Conservation (phyloP, 306 rosid genomes). For the Prunus davidiana region DNA sequence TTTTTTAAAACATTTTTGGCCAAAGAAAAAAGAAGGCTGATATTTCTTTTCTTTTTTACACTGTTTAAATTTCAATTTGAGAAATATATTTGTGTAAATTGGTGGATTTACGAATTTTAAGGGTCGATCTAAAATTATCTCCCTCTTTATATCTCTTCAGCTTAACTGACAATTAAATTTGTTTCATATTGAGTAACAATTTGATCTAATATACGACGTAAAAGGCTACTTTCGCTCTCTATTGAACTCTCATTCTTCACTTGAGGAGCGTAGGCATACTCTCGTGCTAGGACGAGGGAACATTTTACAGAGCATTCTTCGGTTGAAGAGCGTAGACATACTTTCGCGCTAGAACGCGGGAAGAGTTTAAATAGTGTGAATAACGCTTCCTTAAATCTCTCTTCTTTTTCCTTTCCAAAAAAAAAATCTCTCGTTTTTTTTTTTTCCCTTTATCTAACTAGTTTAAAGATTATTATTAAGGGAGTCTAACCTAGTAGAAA, state of each 20-base stretch:
- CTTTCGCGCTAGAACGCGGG: not conserved
- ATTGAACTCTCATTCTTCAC: not conserved
- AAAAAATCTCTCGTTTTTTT: too few species aligned
- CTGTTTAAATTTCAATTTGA: not conserved
- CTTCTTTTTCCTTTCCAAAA: too few species aligned
- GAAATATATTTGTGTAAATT: not conserved
- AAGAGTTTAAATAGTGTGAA: not conserved
- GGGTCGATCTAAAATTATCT: not conserved
- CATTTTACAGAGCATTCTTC: too few species aligned
- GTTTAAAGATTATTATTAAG: too few species aligned
- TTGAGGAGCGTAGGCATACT: not conserved
- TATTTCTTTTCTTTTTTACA: not conserved
- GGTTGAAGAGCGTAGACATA: not conserved
- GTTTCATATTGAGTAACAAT: not conserved
- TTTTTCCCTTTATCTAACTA: too few species aligned
- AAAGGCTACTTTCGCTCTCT: not conserved
- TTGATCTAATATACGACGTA: not conserved
- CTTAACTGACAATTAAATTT: not conserved
- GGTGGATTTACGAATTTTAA: not conserved
- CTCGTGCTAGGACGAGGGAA: not conserved
- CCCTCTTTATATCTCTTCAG: not conserved
- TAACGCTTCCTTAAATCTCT: too few species aligned
- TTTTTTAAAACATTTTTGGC: not conserved
- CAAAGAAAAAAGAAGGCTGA: not conserved
- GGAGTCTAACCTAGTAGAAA: too few species aligned